Evolutionary conservation across 495 filamentous ascomycete species (phyloP).

Genomic region (Ascobolus immersus): DNA sequence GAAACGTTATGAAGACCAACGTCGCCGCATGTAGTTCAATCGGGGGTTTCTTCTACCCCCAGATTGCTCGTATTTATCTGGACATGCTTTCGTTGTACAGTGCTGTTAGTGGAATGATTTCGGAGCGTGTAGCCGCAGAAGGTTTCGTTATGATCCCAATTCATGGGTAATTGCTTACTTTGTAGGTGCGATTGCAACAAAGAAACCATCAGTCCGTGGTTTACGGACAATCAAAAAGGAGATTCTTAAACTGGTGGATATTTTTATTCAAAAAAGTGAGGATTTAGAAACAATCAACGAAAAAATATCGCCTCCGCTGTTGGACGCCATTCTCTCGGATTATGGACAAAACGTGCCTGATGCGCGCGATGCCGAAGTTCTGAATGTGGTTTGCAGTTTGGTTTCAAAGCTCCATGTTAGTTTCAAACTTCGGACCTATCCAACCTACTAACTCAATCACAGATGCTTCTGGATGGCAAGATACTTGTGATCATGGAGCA

Average conservation of each 20-base stretch:
- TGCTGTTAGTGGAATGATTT: slow-evolving; percentile 84
- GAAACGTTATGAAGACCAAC: slow-evolving; percentile 99
- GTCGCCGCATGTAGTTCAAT: slow-evolving; percentile 90
- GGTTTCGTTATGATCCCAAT: slow-evolving; percentile 30
- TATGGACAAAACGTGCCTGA: slow-evolving; percentile 94
- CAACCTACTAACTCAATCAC: slow-evolving; percentile 17
- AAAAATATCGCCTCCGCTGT: slow-evolving; percentile 86
- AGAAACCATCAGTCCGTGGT: slow-evolving; percentile 85
- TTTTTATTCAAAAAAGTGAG: slow-evolving; percentile 91
- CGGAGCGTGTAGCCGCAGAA: slow-evolving; percentile 61
- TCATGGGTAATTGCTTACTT: not conserved
- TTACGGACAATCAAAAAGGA: slow-evolving; percentile 97
- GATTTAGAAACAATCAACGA: slow-evolving; percentile 75
- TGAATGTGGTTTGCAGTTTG: slow-evolving; percentile 93
- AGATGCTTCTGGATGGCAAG: slow-evolving; percentile 91
- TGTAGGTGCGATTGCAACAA: slow-evolving; percentile 71
- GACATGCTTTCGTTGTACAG: slow-evolving; percentile 99
- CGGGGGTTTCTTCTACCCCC: slow-evolving; percentile 93
- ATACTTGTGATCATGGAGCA: slow-evolving; percentile 94
- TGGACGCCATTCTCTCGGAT: slow-evolving; percentile 82
- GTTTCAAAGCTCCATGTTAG: slow-evolving; percentile 86
- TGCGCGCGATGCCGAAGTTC: slow-evolving; percentile 83
- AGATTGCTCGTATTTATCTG: slow-evolving; percentile 89
- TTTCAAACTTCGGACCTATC: slow-evolving; percentile 21
- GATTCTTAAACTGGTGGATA: slow-evolving; percentile 93